Evolutionary conservation across 495 filamentous ascomycete species (phyloP).

Genomic region (Penicillium malachiteum): DNA sequence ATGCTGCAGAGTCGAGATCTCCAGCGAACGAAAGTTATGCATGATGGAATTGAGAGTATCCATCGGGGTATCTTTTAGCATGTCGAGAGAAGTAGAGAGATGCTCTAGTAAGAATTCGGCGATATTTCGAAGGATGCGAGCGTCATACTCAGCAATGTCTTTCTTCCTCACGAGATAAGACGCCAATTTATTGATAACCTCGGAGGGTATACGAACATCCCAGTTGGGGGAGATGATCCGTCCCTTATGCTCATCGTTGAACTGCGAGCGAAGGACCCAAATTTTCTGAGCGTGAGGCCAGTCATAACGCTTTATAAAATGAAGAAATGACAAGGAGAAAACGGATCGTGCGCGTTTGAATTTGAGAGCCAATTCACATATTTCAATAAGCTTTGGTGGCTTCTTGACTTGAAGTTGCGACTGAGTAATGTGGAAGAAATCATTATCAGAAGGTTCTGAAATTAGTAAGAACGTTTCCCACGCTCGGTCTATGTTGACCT

Average conservation of each 20-base stretch:
- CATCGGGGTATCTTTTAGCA: conserved; percentile 24
- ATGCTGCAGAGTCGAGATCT: conserved; percentile 19
- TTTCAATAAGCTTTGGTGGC: conserved; percentile 13
- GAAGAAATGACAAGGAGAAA: conserved; percentile 28
- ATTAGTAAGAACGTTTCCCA: conserved; percentile 44
- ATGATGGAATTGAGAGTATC: conserved; percentile 32
- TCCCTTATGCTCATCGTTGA: background rate
- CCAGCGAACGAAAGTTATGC: conserved; percentile 19
- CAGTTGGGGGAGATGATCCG: background rate
- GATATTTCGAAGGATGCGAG: conserved; percentile 8
- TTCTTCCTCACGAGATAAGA: background rate
- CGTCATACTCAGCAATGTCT: background rate
- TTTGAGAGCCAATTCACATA: conserved; percentile 34
- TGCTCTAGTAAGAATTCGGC: conserved; percentile 22
- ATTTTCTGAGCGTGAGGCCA: conserved; percentile 28
- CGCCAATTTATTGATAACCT: background rate
- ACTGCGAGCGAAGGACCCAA: conserved; percentile 3
- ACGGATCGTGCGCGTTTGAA: conserved; percentile 15
- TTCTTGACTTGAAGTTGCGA: conserved; percentile 25
- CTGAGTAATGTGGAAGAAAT: conserved; percentile 37
- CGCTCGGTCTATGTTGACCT: conserved; percentile 37
- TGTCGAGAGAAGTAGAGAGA: conserved; percentile 17
- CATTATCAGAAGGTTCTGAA: conserved; percentile 28
- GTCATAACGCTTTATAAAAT: conserved; percentile 33
- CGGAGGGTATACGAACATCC: background rate